These are phyloP conservation scores for Ammopiptanthus mongolicus DNA, from an alignment of 306 rosid genomes.

Conservation along the genomic window DNA sequence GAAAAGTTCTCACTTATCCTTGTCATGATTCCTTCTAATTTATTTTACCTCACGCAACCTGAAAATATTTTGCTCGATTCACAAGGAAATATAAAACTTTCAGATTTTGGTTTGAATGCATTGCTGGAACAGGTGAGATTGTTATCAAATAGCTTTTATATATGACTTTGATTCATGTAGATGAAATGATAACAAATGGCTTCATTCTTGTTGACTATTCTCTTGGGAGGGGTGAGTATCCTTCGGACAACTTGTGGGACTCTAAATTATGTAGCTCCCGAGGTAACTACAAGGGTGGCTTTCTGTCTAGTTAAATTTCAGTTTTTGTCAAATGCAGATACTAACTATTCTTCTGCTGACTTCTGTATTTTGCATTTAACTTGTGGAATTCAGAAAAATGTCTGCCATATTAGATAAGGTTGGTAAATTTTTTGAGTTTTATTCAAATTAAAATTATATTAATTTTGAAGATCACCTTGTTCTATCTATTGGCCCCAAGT, in stretches of 20 bases:
- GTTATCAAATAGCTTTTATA: neutral
- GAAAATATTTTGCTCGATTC: constrained; percentile 93
- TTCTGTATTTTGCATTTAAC: neutral
- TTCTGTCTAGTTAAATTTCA: constrained; percentile 18
- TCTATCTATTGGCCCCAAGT: no score
- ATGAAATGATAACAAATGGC: neutral
- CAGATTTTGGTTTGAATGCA: constrained; percentile 91
- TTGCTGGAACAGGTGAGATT: constrained; percentile 76
- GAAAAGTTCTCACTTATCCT: neutral
- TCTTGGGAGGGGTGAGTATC: constrained; percentile 75
- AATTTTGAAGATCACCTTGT: neutral
- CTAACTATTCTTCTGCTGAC: neutral
- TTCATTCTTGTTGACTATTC: constrained; percentile 24
- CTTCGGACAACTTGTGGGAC: constrained; percentile 94
- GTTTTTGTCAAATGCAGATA: neutral
- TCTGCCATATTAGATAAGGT: no score
- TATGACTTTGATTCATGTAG: neutral
- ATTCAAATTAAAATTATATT: neutral
- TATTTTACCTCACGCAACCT: constrained; percentile 49
- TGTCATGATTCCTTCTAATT: constrained; percentile 7
- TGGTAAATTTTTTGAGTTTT: neutral
- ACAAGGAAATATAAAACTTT: constrained; percentile 72
- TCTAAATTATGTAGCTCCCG: constrained; percentile 95
- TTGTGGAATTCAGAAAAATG: neutral
- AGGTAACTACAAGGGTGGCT: constrained; percentile 41